Evolutionary conservation across 2,329 filamentous ascomycete genomes (phyloP), one percentile per base, ranked within the genome.

Genomic region (Aspergillus awamori): DNA sequence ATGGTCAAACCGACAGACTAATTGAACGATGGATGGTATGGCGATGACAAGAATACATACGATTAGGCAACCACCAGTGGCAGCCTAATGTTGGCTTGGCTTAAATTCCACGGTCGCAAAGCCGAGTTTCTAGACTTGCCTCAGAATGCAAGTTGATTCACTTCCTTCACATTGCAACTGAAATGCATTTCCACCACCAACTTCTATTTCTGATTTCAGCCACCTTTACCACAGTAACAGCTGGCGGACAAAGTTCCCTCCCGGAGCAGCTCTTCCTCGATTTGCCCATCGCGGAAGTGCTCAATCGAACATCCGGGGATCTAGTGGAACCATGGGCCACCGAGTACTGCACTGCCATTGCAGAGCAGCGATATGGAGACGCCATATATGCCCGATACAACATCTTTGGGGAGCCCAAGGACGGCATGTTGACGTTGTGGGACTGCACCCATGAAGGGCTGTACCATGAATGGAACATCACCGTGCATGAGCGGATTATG

Each of bases 261-360:
- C 51, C 51, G 1, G 51, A 53, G 51, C 51, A 53, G 36, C 38
- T 53, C 2, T 53, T 53, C 20, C 36, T 53, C 13, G 51, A 53
- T 41, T 13, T 53, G 10, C 30, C 20, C 22, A 5, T 53, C 15
- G 13, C 51, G 10, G 33, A 36, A 4, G 51, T 24, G 17, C 33
- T 17, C 33, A 41, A 53, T 13, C 13, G n/a, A 24, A 20, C 51
- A 3, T 20, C 20, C 11, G 15, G 36, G 20, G 24, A 41, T 6
- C 15, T 41, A 20, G 51, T 24, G 10, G 51, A 53, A 20, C 33
- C 33, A 11, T 53, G 33, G 36, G 36, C 33, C 17, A n/a, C 51
- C 3, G 33, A 53, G 33, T 53, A 53, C 28, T 53, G 33, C 20
- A 28, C 51, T n/a, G 33, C 51, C 24, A 39, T 53, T 15, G 22